Conservation (phyloP, 2,329 filamentous ascomycete species). For the Colletotrichum acutatum region DNA sequence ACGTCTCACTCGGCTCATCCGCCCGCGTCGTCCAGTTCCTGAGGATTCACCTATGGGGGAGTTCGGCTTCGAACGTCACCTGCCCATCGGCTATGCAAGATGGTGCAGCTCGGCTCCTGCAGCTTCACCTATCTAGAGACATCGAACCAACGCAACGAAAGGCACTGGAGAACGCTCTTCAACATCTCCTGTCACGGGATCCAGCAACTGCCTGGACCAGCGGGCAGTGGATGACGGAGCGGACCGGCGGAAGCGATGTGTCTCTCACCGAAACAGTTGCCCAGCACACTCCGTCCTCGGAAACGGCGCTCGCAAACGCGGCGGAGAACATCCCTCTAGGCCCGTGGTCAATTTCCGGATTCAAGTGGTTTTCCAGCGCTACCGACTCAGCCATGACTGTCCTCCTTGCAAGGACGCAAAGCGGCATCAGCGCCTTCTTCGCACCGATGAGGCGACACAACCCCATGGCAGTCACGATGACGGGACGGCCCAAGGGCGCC, state of each 20-base stretch:
- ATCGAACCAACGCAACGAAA: constrained; percentile 44
- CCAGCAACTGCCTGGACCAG: constrained; percentile 71
- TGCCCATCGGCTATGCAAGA: constrained; percentile 77
- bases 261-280: constrained; percentile 74
- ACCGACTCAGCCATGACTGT: constrained; percentile 74
- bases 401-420: constrained; percentile 69
- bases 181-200: constrained; percentile 64
- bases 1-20: constrained; percentile 60
- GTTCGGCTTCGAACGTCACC: constrained; percentile 68
- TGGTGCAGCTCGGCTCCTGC: constrained; percentile 65
- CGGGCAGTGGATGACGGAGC: constrained; percentile 83
- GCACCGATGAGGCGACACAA: constrained; percentile 62
- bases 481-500: constrained; percentile 28
- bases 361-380: constrained; percentile 78
- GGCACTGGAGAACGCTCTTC: constrained; percentile 64
- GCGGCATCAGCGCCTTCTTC: constrained; percentile 70
- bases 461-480: constrained; percentile 42
- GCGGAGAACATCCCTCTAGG: constrained; percentile 56
- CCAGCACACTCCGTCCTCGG: not conserved
- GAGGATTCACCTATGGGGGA: constrained; percentile 66
- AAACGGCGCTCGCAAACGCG: constrained; percentile 40
- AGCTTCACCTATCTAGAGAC: constrained; percentile 50
- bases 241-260: constrained; percentile 76
- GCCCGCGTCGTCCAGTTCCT: constrained; percentile 70
- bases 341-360: constrained; percentile 71